Conservation (phyloP, 495 filamentous ascomycete genomes). For the Penicillium canescens region DNA sequence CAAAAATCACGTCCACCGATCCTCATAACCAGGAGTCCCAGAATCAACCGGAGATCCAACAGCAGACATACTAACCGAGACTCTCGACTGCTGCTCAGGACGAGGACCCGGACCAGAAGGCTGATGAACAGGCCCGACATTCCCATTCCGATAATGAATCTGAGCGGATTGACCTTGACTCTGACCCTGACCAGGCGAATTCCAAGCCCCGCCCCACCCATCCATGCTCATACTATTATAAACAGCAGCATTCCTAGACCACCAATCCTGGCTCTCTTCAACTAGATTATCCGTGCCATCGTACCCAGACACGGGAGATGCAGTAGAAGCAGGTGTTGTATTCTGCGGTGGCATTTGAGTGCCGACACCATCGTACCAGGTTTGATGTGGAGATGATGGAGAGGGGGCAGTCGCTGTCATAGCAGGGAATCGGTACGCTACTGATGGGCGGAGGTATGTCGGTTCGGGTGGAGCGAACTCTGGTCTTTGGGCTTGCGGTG, state of each 20-base stretch:
- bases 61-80: not conserved
- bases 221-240: conserved; percentile 44
- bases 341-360: conserved; percentile 18
- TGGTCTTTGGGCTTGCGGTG: conserved; percentile 18
- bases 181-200: conserved; percentile 1
- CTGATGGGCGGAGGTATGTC: conserved; percentile 36
- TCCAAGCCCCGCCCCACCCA: conserved; percentile 42
- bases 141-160: conserved; percentile 7
- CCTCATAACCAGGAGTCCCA: conserved; percentile 7
- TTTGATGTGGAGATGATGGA: conserved; percentile 5
- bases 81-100: conserved; percentile 10
- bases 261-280: conserved; percentile 60
- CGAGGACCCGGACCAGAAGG: conserved; percentile 5
- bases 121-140: conserved; percentile 14
- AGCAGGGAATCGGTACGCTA: conserved; percentile 19
- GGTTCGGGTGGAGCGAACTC: conserved; percentile 35
- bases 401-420: conserved; percentile 15
- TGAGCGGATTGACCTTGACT: conserved; percentile 1
- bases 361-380: conserved; percentile 31
- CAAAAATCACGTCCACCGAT: conserved; percentile 15
- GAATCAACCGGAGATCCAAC: conserved; percentile 1
- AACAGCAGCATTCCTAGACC: conserved; percentile 50
- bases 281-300: conserved; percentile 50
- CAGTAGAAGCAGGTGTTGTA: conserved; percentile 21
- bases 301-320: conserved; percentile 40